phyloP scores from a whole-genome alignment of 2,329 filamentous ascomycete species.

The Colletotrichum sp. region DNA sequence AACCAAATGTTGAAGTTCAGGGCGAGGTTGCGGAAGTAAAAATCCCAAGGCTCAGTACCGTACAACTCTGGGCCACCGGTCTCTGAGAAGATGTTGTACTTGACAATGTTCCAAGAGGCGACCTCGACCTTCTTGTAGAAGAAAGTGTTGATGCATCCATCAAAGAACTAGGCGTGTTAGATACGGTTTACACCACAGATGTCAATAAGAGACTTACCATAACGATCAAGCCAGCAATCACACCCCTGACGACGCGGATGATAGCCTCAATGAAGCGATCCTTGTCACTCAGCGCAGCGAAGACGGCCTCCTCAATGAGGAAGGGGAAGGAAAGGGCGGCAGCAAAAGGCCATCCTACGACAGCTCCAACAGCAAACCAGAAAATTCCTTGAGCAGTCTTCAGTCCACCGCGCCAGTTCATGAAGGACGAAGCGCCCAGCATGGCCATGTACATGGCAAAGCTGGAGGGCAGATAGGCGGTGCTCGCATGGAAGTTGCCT shows the following conservation, averaged over 20 bases:
- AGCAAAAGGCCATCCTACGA: slow-evolving; percentile 95
- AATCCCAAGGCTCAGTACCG: slow-evolving; percentile 95
- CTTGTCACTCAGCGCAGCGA: slow-evolving; percentile 57
- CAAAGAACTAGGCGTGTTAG: slow-evolving; percentile 58
- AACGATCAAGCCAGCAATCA: slow-evolving; percentile 69
- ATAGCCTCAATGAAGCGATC: slow-evolving; percentile 66
- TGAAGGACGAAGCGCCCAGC: slow-evolving; percentile 85
- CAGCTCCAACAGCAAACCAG: slow-evolving; percentile 86
- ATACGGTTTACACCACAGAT: slow-evolving; percentile 5
- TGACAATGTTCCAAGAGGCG: slow-evolving; percentile 90
- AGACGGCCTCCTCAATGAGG: slow-evolving; percentile 75
- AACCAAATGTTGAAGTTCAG: slow-evolving; percentile 98
- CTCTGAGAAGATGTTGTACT: slow-evolving; percentile 91
- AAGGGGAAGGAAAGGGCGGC: slow-evolving; percentile 83
- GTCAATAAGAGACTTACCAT: slow-evolving; percentile 61
- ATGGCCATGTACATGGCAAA: slow-evolving; percentile 96
- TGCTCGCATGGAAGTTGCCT: slow-evolving; percentile 91
- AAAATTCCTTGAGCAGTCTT: slow-evolving; percentile 85
- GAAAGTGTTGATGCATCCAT: slow-evolving; percentile 77
- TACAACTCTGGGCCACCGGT: slow-evolving; percentile 89
- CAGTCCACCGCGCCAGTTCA: slow-evolving; percentile 84
- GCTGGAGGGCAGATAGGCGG: slow-evolving; percentile 87
- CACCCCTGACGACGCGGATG: slow-evolving; percentile 70
- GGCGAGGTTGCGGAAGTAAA: slow-evolving; percentile 88
- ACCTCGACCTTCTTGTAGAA: slow-evolving; percentile 83